These are phyloP conservation scores for Exutisphaerella laricina DNA, from an alignment of 2,329 filamentous ascomycete species.

Conservation along the genomic window DNA sequence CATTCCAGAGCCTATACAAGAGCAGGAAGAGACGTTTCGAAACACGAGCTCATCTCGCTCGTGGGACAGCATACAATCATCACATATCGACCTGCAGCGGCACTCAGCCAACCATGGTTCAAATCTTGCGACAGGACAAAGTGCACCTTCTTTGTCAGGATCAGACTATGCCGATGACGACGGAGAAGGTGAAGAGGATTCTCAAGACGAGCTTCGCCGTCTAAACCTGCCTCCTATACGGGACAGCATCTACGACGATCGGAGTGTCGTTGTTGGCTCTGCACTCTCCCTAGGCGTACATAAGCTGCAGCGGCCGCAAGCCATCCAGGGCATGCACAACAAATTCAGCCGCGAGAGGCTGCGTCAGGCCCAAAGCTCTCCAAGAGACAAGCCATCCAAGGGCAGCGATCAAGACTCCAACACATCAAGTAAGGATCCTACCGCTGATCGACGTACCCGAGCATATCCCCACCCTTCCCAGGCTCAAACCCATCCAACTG, in stretches of 20 bases:
- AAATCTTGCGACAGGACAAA: slow-evolving; percentile 11
- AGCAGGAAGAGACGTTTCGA: slow-evolving; percentile 3
- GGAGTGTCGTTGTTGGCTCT: slow-evolving; percentile 16
- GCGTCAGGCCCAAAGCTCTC: background rate
- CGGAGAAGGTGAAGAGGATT: slow-evolving; percentile 8
- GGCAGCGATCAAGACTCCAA: slow-evolving; percentile 1
- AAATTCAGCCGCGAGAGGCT: slow-evolving; percentile 1
- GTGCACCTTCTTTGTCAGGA: slow-evolving; percentile 16
- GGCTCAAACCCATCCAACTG: background rate
- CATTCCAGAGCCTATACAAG: background rate
- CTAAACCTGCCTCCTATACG: slow-evolving; percentile 16
- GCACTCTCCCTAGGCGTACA: slow-evolving; percentile 17
- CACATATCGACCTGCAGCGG: slow-evolving; percentile 11
- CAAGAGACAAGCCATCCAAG: background rate
- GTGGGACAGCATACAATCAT: slow-evolving; percentile 23
- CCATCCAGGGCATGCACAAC: slow-evolving; percentile 4
- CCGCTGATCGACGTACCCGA: slow-evolving; percentile 4
- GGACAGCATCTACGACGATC: slow-evolving; percentile 20
- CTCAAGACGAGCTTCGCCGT: slow-evolving; percentile 1
- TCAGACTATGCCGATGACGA: slow-evolving; percentile 16
- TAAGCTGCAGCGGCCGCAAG: slow-evolving; percentile 13
- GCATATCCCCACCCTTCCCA: slow-evolving; percentile 1
- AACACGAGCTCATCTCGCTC: slow-evolving; percentile 10
- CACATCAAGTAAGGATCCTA: slow-evolving; percentile 11
- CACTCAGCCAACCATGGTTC: slow-evolving; percentile 3